A percentile compares a stretch with the other conserved stretches of the same genome.
Conservation (phyloP, 495 filamentous ascomycete species). For the Podospora bellae-mahoneyi region DNA sequence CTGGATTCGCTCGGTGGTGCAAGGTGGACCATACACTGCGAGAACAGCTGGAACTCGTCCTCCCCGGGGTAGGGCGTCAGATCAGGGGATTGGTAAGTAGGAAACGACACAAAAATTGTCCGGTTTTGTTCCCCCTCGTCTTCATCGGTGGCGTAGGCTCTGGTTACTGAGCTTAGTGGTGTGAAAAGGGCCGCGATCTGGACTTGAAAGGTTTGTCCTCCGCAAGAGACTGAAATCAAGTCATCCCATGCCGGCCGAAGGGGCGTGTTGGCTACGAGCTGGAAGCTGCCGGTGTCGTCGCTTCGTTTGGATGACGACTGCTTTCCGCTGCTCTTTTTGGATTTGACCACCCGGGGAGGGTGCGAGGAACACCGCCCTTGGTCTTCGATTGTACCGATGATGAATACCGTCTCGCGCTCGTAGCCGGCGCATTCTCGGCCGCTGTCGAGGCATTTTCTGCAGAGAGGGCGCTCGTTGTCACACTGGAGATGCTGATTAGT, state of each 20-base stretch:
- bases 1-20: conserved; percentile 22
- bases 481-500: conserved; percentile 31
- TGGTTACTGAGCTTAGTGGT: conserved; percentile 20
- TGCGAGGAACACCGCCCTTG: conserved; percentile 46
- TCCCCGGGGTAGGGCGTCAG: conserved; percentile 27
- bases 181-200: conserved; percentile 41
- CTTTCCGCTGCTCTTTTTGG: conserved; percentile 24
- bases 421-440: conserved; percentile 62
- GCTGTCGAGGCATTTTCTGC: conserved; percentile 61
- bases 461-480: conserved; percentile 61
- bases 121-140: conserved; percentile 20
- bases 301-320: conserved; percentile 13
- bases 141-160: conserved; percentile 15
- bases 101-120: conserved; percentile 22
- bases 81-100: conserved; percentile 30
- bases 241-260: conserved; percentile 45
- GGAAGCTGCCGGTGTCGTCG: conserved; percentile 15
- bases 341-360: conserved; percentile 41
- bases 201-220: conserved; percentile 28
- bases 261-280: conserved; percentile 33
- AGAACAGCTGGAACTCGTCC: conserved; percentile 38
- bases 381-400: conserved; percentile 44
- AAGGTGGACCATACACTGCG: conserved; percentile 37
- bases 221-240: conserved; percentile 30
- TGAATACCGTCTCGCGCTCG: conserved; percentile 53